Evolutionary conservation across 371 early-diverging fungal genomes (phyloP), one percentile per base, ranked within the genome.

Genomic region (Apophysomyces ossiformis): DNA sequence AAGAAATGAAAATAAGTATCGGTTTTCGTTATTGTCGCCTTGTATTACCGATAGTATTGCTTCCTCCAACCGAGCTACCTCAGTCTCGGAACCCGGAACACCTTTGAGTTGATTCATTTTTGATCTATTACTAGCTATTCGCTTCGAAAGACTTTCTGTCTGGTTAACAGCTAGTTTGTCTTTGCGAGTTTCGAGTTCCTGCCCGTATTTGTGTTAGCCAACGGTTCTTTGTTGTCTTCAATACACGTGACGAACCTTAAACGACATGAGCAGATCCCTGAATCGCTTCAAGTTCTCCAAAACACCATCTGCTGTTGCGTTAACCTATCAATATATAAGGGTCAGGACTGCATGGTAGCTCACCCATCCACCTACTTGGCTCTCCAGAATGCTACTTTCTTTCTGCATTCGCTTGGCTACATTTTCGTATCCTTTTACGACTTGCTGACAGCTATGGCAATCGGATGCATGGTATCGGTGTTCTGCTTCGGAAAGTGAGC

Each of bases 1-100:
- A 93, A 92, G 68, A 41, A 93, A 93, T 47, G 95, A 68, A 41
- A 93, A 93, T 47, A 95, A 94, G 87, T 83, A 93, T 50, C 9
- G 26, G 54, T 50, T 50, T 50, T n/a, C 16, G 13, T 45, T 13
- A n/a, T 45, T 43, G 13, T 45, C 46, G 21, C 8, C 21, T n/a
- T 18, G 9, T 63, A 69, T 61, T 61, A 67, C 68, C 54, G 44
- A n/a, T 5, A 58, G 45, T 13, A 67, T 15, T 13, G 43, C 9
- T 18, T 41, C 37, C 15, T 57, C 58, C 50, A 67, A 37, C 39
- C 58, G 54, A 37, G 61, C 57, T 41, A 67, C 68, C 58, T 67
- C 68, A 21, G 57, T 43, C 37, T 67, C 68, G 45, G 62, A 58
- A 7, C 68, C 68, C 16, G 68, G 68, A 6, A 67, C 62, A 18